Evolutionary conservation across 257 asterid species (phyloP).

Genomic region (Nicotiana noctiflora): DNA sequence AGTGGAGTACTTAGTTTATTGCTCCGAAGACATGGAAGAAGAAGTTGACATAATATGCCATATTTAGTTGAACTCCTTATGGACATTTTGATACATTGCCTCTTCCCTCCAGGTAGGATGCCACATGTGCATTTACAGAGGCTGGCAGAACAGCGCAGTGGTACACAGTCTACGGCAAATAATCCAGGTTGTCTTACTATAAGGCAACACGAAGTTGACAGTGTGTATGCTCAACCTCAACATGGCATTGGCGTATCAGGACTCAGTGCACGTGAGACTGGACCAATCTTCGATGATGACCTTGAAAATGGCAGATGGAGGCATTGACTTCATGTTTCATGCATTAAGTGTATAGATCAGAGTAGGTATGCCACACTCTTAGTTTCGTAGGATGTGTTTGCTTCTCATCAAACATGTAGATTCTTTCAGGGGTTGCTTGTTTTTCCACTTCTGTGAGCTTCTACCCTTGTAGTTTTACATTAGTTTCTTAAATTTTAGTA

Average conservation of each 20-base stretch:
- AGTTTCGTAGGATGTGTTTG: background rate
- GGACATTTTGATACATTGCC: background rate
- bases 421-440: background rate
- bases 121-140: constrained; percentile 79
- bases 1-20: background rate
- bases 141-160: constrained; percentile 61
- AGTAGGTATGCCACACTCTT: background rate
- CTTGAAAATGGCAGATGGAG: constrained; percentile 39
- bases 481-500: background rate
- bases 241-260: constrained; percentile 15
- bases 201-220: constrained; percentile 39
- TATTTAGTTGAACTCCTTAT: background rate
- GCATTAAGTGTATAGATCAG: constrained; percentile 9
- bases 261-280: constrained; percentile 13
- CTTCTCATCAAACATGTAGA: background rate
- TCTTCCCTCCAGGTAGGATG: constrained; percentile 72
- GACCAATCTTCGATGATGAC: constrained; percentile 27
- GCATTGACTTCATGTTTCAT: constrained; percentile 18
- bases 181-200: constrained; percentile 27
- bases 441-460: background rate
- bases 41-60: background rate
- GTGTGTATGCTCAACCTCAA: constrained; percentile 28
- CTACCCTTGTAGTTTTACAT: background rate
- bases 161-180: constrained; percentile 24
- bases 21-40: background rate